Base-by-base conservation (phyloP, 768 basidiomycete genomes). In the Mycena indigotica region DNA sequence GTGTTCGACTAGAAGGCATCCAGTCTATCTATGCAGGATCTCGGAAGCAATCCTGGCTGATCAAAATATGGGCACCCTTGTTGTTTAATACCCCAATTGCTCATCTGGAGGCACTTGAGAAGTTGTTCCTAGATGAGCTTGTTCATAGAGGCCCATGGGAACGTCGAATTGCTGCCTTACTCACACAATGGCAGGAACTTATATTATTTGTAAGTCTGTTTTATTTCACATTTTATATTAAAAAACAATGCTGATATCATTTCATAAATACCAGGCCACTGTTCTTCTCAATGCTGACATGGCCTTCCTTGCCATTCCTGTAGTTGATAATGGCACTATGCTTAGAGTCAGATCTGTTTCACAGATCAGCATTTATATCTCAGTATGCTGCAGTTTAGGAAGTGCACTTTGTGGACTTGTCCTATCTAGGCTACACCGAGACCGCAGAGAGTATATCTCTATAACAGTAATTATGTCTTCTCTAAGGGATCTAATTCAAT, bases 371-470 rank as follows among this genome's bases (percentile, higher is more conserved):
- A 50, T 35, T 40, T 56, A 56, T 39, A 30, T 56, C 4, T 56
- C 55, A 3, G 55, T 56, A 19, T 16, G 50, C 3, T 32, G 25
- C 38, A 56, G 55, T 41, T 40, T 56, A 25, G 49, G 55, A 5
- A 56, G 38, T 40, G 28, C 51, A 17, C 44, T 56, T 50, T 35
- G 50, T 28, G 48, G 49, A 38, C 55, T 56, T 8, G 30, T 30
- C 45, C 55, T 56, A n/a, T n/a, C n/a, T n/a, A n/a, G n/a, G n/a
- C 16, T 56, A 40, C 55, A 51, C 29, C 55, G 49, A 28, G 44
- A 3, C 15, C 49, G 49, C 30, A 50, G 13, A 35, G 35, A 41
- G 4, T 32, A 51, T 25, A 24, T 40, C 13, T 26, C 39, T 44
- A 39, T 21, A 6, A 21, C 24, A 45, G 53, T 55, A 29, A 52